Evolutionary conservation across 257 asterid species (phyloP), one percentile per base, ranked within the genome.

Genomic region (Asclepias syriaca): DNA sequence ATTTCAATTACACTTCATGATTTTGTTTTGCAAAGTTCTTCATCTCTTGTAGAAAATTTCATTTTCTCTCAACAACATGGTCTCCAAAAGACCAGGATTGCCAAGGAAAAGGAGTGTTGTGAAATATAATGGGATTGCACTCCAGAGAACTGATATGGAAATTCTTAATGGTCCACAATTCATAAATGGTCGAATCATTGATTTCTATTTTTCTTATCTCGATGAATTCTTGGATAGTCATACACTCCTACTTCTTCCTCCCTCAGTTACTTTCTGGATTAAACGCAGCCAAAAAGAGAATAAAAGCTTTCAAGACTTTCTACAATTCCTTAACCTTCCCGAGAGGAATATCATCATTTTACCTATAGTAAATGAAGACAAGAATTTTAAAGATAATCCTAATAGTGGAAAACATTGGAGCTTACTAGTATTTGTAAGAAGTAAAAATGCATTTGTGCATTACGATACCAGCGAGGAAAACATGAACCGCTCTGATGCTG

Each of bases 381-480:
- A 37, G 46, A 86, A 89, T 0, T 89, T 90, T 75, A 68, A 72
- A 97, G 92, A 29, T 29, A 29, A 29, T 1, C 34, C 34, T 3
- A 96, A 84, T 78, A 97, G 97, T 8, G 97, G 99, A 64, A 77
- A 71, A 48, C 96, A 87, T 59, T 94, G 99, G 96, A 89, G 90
- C 82, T 77, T 91, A 72, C 96, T 94, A 27, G 92, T 84, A 10
- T 91, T 79, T 48, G 86, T 73, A 68, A 84, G 91, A 66, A 61
- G 77, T 12, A 74, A 84, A 58, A 84, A 89, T 68, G 61, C 75
- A 55, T 88, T 89, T 75, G 88, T 89, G 58, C 96, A 91, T 75
- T 96, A 91, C 43, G 99, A 91, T 68, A 89, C 96, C 81, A 72
- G 84, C 69, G 34, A 50, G 0, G 16, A 57, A 13, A 77, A 79